These are phyloP conservation scores for Hyphopichia pseudoburtonii DNA, from an alignment of 1,139 yeast species.

Conservation along the genomic window DNA sequence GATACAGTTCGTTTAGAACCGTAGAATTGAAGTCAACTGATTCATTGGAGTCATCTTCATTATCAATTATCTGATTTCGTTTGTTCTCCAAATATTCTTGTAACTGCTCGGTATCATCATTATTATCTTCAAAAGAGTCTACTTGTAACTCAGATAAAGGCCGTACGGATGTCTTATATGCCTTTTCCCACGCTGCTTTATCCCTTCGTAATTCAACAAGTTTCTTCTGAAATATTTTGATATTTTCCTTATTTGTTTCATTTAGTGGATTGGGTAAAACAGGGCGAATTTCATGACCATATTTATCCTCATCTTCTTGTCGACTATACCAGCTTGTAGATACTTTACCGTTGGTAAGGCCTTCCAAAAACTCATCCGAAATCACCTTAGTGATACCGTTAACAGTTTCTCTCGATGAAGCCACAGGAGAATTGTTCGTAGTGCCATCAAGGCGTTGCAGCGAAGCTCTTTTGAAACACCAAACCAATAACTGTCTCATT, in stretches of 20 bases:
- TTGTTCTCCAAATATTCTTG: constrained; percentile 12
- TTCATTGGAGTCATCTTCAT: neutral
- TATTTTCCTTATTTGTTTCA: constrained; percentile 45
- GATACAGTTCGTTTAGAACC: neutral
- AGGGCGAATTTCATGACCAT: constrained; percentile 21
- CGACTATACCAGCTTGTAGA: constrained; percentile 68
- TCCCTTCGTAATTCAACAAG: constrained; percentile 46
- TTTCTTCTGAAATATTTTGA: constrained; percentile 46
- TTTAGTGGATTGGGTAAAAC: constrained; percentile 60
- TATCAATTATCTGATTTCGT: constrained; percentile 5
- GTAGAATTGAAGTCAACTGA: constrained; percentile 1
- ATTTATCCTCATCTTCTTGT: constrained; percentile 17
- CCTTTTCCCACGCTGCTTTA: constrained; percentile 48
- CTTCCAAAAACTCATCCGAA: constrained; percentile 62
- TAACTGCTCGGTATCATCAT: constrained; percentile 8
- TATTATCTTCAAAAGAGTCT: constrained; percentile 7
- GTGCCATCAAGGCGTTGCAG: constrained; percentile 39
- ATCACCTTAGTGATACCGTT: constrained; percentile 61
- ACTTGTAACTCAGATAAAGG: constrained; percentile 17
- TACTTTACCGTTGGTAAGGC: constrained; percentile 57
- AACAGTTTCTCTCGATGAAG: constrained; percentile 25
- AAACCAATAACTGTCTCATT: constrained; percentile 66
- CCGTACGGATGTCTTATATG: constrained; percentile 21
- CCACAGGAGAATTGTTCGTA: constrained; percentile 12
- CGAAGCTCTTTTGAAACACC: constrained; percentile 65